A percentile compares a stretch with the other conserved stretches of the same genome.
These are phyloP conservation scores for Colletotrichum sp. DNA, from an alignment of 2,329 filamentous ascomycete species.

Conservation along the genomic window DNA sequence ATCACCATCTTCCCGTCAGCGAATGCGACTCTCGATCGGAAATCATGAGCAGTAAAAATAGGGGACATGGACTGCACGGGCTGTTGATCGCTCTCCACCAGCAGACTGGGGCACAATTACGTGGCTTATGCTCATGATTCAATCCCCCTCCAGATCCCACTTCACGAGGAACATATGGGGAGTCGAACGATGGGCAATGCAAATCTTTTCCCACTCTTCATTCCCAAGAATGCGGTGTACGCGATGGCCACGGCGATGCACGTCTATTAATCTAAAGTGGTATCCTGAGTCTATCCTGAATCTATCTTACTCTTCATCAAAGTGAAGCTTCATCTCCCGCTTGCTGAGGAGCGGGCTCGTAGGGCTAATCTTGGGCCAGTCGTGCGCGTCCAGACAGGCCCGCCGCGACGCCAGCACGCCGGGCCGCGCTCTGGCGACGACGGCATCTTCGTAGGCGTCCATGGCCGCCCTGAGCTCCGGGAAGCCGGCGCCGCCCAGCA, in stretches of 20 bases:
- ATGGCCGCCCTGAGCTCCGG: slow-evolving; percentile 31
- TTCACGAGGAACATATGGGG: background rate
- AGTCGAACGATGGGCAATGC: background rate
- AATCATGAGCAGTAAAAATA: background rate
- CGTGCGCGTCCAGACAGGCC: slow-evolving; percentile 60
- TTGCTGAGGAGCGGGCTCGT: slow-evolving; percentile 43
- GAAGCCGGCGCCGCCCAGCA: background rate
- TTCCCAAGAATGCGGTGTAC: background rate
- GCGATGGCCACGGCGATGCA: background rate
- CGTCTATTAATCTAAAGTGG: background rate
- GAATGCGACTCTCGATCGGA: background rate
- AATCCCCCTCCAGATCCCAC: background rate
- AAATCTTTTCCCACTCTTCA: background rate
- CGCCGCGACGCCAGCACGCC: slow-evolving; percentile 55
- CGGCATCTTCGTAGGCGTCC: slow-evolving; percentile 47
- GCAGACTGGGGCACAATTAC: background rate
- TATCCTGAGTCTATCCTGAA: background rate
- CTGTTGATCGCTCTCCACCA: slow-evolving; percentile 5
- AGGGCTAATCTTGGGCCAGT: slow-evolving; percentile 46
- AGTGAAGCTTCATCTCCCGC: slow-evolving; percentile 38
- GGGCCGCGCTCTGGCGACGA: slow-evolving; percentile 46
- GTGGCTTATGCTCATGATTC: background rate
- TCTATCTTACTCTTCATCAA: slow-evolving; percentile 29
- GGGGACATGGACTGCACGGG: background rate
- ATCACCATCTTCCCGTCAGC: background rate